Evolutionary conservation across 2,329 filamentous ascomycete genomes (phyloP).

Genomic region (Aspergillus sergii): DNA sequence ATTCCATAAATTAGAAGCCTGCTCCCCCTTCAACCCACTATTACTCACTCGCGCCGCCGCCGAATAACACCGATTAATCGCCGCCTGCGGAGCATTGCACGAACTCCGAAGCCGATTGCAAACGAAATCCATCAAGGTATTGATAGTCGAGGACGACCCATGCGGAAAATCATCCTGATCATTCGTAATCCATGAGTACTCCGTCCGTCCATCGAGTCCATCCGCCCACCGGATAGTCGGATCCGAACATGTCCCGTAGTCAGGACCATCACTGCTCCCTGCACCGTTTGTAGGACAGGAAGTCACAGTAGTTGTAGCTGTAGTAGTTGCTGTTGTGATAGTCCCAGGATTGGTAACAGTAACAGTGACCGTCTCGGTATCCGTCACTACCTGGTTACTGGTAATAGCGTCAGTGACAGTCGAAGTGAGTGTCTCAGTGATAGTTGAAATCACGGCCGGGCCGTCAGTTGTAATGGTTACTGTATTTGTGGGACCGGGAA

Average conservation of each 20-base stretch:
- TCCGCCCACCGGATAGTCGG: slow-evolving; percentile 9
- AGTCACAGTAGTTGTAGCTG: slow-evolving; percentile 23
- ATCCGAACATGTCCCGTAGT: slow-evolving; percentile 8
- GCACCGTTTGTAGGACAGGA: neutral
- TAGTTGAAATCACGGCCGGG: neutral
- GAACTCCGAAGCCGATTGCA: slow-evolving; percentile 23
- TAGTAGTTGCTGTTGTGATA: slow-evolving; percentile 22
- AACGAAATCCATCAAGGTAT: slow-evolving; percentile 12
- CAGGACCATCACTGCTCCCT: neutral
- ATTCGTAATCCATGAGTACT: slow-evolving; percentile 15
- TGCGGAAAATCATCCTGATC: slow-evolving; percentile 20
- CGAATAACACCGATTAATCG: slow-evolving; percentile 17
- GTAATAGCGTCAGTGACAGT: neutral
- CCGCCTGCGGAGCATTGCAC: slow-evolving; percentile 21
- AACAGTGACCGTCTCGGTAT: neutral
- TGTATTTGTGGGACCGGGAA: neutral
- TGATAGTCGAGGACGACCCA: slow-evolving; percentile 14
- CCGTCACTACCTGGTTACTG: neutral
- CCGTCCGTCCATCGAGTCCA: slow-evolving; percentile 12
- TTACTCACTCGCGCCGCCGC: slow-evolving; percentile 11
- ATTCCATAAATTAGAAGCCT: slow-evolving; percentile 25
- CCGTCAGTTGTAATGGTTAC: neutral
- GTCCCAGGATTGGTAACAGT: neutral
- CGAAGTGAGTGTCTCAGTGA: neutral
- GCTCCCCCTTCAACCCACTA: slow-evolving; percentile 14